These are phyloP conservation scores for Boletus subparvulus DNA, from an alignment of 768 basidiomycete genomes.

Conservation along the genomic window DNA sequence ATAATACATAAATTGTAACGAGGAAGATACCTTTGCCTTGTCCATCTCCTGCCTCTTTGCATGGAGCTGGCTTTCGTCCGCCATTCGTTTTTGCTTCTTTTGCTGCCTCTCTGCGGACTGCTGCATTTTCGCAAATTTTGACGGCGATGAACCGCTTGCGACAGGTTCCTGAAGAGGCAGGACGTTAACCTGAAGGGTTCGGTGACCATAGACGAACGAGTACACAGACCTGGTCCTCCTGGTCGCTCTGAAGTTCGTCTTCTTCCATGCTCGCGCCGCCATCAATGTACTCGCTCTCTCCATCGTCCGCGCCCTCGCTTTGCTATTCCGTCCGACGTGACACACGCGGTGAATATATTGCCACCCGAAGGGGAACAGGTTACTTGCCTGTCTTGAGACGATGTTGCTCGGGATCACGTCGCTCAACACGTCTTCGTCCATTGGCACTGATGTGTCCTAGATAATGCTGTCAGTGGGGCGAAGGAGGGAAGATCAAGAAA, in stretches of 20 bases:
- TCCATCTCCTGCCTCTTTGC: slow-evolving; percentile 81
- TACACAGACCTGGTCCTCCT: slow-evolving; percentile 37
- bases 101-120: slow-evolving; percentile 40
- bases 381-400: slow-evolving; percentile 77
- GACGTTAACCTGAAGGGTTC: slow-evolving; percentile 1
- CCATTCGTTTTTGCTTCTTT: slow-evolving; percentile 59
- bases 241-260: slow-evolving; percentile 61
- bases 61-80: slow-evolving; percentile 66
- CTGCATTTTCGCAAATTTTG: slow-evolving; percentile 37
- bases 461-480: not conserved
- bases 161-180: slow-evolving; percentile 17
- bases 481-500: slow-evolving; percentile 2
- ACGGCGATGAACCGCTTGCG: slow-evolving; percentile 26
- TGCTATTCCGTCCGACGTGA: slow-evolving; percentile 38
- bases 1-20: not conserved
- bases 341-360: slow-evolving; percentile 7
- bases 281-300: slow-evolving; percentile 65
- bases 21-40: slow-evolving; percentile 70
- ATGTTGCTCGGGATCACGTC: slow-evolving; percentile 92
- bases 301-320: slow-evolving; percentile 72
- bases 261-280: slow-evolving; percentile 56
- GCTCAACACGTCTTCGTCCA: slow-evolving; percentile 82
- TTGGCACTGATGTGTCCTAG: slow-evolving; percentile 20
- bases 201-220: slow-evolving; percentile 1
- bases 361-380: not conserved